Base-by-base conservation (phyloP, 2,329 filamentous ascomycete species). In the Verruconis gallopava region DNA sequence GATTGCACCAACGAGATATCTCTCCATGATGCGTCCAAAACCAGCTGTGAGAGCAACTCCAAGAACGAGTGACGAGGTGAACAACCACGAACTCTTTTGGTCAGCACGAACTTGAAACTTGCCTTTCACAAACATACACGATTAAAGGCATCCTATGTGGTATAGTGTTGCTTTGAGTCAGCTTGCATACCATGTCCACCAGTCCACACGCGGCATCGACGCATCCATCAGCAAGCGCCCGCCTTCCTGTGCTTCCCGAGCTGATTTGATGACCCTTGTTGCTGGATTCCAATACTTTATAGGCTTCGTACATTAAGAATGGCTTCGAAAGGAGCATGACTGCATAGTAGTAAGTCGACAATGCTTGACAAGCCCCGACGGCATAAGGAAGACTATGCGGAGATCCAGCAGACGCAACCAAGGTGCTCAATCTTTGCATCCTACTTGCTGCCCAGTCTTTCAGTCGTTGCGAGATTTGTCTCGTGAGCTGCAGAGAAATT, bases 281-380 rank as follows among this genome's bases (percentile, higher is more conserved):
- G 13, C 48, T 47, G 13, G 52, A 54, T 20, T 53, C 57, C 21
- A 59, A 40, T 9, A 55, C 56, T 32, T 59, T 56, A 39, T 60
- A 68, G 1, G 71, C 57, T 38, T 69, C 64, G 48, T 68, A 72
- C 19, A 71, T 64, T 9, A 72, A 55, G 43, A 72, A 72, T 1
- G 69, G 69, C n/a, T 68, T 56, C 4, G 69, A 70, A 3, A 72
- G 52, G 3, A 72, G 55, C 51, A 72, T 71, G 34, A 72, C 71
- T 1, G 66, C 68, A 56, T 69, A 72, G 49, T 71, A 71, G 44
- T 72, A 72, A 3, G 68, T 62, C 21, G 65, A 65, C 12, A 71
- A 59, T 1, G 67, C 60, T 33, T 70, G 68, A n/a, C 65, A 67
- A 4, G 67, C 63, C 2, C 66, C 66, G 5, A 69, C 50, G 5